Evolutionary conservation across 2,329 filamentous ascomycete species (phyloP), one percentile per base, ranked within the genome.

Genomic region (Aspergillus phoenicis): DNA sequence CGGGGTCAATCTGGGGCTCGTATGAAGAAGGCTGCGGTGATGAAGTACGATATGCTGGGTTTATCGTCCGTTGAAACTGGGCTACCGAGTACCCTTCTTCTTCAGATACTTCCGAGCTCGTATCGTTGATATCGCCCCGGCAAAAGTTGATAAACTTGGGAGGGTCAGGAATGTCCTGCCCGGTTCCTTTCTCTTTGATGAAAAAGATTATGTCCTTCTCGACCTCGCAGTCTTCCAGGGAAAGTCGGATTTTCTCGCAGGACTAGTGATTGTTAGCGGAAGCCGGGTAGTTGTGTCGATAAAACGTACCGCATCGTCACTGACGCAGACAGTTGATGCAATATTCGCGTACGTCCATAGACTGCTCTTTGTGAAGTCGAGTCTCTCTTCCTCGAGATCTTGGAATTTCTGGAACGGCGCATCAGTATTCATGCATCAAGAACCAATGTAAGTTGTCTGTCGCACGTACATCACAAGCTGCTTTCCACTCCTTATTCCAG

Each of bases 101-200:
- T 22, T 96, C 93, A 0, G 91, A 94, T 10, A 85, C 82, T 64
- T 95, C 91, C 1, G 94, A 97, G 67, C 88, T 87, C 39, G 86
- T 88, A 68, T 99, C 95, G 58, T 88, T 81, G 39, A 84, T 84
- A 49, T 89, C 79, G 74, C 94, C 95, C 10, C 95, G 89, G 75
- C 92, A 96, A 77, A 98, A 99, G 81, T 99, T 97, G 86, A 99
- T 97, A 76, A 97, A 99, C 76, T 93, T 97, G 47, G 95, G 95
- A 24, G 95, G 87, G 75, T 97, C 95, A 1, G 95, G 96, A 51
- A 99, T 99, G 75, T 99, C 96, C 76, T 98, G 94, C 5, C 95
- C 93, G 2, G 95, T 99, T 22, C 94, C 94, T 65, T 81, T 86
- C 52, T 96, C 93, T 64, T 85, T 89, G 78, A 99, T 99, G 80